Evolutionary conservation across 73 alveolate species (phyloP).

Genomic region (Paramecium sexaurelia): DNA sequence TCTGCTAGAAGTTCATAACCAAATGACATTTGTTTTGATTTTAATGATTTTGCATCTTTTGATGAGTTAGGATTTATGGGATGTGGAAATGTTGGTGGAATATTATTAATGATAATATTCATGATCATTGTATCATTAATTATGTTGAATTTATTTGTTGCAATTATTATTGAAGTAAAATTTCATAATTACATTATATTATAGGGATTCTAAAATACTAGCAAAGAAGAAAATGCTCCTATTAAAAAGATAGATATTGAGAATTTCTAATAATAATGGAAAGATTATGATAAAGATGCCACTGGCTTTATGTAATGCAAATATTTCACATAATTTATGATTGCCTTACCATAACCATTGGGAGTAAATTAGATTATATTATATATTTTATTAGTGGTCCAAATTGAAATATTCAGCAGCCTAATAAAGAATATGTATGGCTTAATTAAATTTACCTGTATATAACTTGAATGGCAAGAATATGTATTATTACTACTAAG

Average conservation of each 20-base stretch:
- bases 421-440: background rate
- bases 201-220: constrained; percentile 48
- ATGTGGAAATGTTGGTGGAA: constrained; percentile 45
- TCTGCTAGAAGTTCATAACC: background rate
- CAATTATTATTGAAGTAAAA: constrained; percentile 52
- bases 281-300: constrained; percentile 70
- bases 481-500: background rate
- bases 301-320: constrained; percentile 64
- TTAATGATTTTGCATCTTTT: constrained; percentile 62
- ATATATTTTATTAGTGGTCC: background rate
- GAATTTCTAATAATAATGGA: constrained; percentile 67
- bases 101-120: background rate
- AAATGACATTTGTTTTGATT: constrained; percentile 54
- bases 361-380: constrained; percentile 47
- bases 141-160: constrained; percentile 51
- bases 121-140: background rate
- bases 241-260: constrained; percentile 62
- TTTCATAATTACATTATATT: background rate
- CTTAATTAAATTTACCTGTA: background rate
- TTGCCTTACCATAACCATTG: constrained; percentile 1
- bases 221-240: constrained; percentile 41
- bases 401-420: background rate
- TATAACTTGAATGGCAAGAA: background rate
- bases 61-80: constrained; percentile 58
- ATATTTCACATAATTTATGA: background rate